Evolutionary conservation across 1,284 basidiomycete genomes (phyloP), one percentile per base, ranked within the genome.

Genomic region (Cutaneotrichosporon dermatis): DNA sequence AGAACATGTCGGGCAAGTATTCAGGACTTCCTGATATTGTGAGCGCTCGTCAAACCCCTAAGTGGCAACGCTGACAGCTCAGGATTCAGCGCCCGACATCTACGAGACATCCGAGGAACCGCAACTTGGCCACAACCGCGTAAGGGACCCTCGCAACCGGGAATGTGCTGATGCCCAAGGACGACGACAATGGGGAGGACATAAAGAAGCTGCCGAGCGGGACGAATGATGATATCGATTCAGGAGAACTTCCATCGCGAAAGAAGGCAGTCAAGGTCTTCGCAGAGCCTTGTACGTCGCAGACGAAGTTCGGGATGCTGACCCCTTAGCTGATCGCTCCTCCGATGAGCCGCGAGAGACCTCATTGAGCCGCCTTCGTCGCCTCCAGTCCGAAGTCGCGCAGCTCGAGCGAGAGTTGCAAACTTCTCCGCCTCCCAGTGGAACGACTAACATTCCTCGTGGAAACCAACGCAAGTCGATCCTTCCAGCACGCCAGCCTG

Each of bases 81-180:
- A 94, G 90, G 91, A 94, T 74, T 90, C 89, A 7, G 90, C 90
- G 1, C 89, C 85, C 45, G 92, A 96, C 74, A 84, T 95, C 42
- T 96, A 95, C 72, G 92, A 96, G 76, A 95, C 92, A 0, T 86
- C 90, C 52, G 92, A 95, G 54, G 73, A 75, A 52, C 72, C 72
- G n/a, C 71, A 71, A 10, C 33, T 34, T 7, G 35, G 13, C 34
- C 25, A 13, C 7, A 25, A 36, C 33, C 46, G 33, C 34, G 46
- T 49, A 16, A 49, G 46, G 25, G 25, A 34, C 34, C 9, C 11
- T 25, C 13, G 9, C 13, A 9, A 7, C 10, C n/a, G 1, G 15
- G 39, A 33, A 10, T 4, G 6, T 5, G 10, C 35, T 33, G 10
- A 11, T 43, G 35, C 11, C 40, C 15, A 25, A 58, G 62, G 60